Evolutionary conservation across 768 basidiomycete species (phyloP).

Genomic region (Scleroderma citrinum): DNA sequence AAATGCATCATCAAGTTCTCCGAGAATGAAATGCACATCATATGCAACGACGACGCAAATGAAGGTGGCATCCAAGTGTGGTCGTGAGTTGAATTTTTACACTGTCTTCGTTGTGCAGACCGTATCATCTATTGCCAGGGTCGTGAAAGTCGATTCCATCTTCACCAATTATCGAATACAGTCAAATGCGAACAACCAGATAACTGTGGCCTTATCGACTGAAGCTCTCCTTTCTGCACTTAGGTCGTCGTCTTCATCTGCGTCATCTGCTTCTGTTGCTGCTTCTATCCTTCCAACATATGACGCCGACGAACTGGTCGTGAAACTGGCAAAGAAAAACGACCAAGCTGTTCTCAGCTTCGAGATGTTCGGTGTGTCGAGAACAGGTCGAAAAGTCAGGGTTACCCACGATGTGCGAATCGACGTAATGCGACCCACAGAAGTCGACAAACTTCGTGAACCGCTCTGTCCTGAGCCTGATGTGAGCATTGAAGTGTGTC

Average conservation of each 20-base stretch:
- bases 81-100: slow-evolving; percentile 43
- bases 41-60: slow-evolving; percentile 74
- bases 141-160: slow-evolving; percentile 60
- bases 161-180: slow-evolving; percentile 81
- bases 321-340: slow-evolving; percentile 86
- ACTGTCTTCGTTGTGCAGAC: slow-evolving; percentile 8
- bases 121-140: slow-evolving; percentile 37
- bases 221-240: slow-evolving; percentile 74
- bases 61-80: slow-evolving; percentile 88
- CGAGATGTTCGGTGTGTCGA: slow-evolving; percentile 61
- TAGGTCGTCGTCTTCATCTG: slow-evolving; percentile 52
- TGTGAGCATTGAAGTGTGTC: slow-evolving; percentile 35
- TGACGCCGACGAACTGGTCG: slow-evolving; percentile 60
- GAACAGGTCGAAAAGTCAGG: slow-evolving; percentile 56
- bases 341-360: slow-evolving; percentile 73
- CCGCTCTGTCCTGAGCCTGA: slow-evolving; percentile 85
- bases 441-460: slow-evolving; percentile 67
- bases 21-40: slow-evolving; percentile 69
- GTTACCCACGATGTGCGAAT: slow-evolving; percentile 80
- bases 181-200: slow-evolving; percentile 79
- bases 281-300: slow-evolving; percentile 29
- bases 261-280: slow-evolving; percentile 33
- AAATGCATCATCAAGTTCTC: slow-evolving; percentile 79
- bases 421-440: slow-evolving; percentile 70
- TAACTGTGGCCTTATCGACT: slow-evolving; percentile 64